phyloP scores from a whole-genome alignment of 1,284 basidiomycete species.

The Irpex sp. region DNA sequence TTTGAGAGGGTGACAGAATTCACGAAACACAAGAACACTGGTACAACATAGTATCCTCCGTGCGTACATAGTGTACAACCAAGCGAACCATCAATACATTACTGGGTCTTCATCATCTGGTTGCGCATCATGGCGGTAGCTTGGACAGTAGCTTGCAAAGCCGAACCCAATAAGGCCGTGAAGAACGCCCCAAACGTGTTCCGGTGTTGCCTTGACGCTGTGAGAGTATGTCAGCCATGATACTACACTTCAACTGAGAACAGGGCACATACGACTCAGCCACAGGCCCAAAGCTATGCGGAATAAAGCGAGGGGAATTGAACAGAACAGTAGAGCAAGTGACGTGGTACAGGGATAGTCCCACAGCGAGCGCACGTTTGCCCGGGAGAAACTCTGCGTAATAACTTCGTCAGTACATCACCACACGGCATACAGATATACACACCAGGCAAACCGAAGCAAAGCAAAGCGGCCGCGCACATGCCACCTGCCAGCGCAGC shows the following conservation, averaged over 20 bases:
- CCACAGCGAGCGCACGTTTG: conserved; percentile 77
- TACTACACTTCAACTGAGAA: not conserved
- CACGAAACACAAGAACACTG: not conserved
- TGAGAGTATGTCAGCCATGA: conserved; percentile 1
- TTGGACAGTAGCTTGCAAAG: conserved; percentile 63
- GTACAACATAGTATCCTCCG: not conserved
- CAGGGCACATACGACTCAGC: conserved; percentile 51
- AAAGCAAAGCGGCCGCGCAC: conserved; percentile 57
- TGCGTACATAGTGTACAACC: not conserved
- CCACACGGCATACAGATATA: conserved; percentile 15
- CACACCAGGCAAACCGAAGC: conserved; percentile 62
- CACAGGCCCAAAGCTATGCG: conserved; percentile 59
- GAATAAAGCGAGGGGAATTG: conserved; percentile 76
- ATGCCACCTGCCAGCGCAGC: conserved; percentile 54
- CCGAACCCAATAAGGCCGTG: conserved; percentile 67
- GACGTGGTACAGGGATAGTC: conserved; percentile 74
- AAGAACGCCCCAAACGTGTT: conserved; percentile 60
- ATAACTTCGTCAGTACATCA: not conserved
- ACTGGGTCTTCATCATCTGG: conserved; percentile 21
- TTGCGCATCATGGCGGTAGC: conserved; percentile 43
- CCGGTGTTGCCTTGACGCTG: conserved; percentile 62
- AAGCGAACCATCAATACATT: not conserved
- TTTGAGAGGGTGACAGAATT: too few species aligned
- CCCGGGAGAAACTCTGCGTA: conserved; percentile 73
- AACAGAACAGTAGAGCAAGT: conserved; percentile 71